Conservation (phyloP, 1,139 yeast genomes). For the Pichia sp. region DNA sequence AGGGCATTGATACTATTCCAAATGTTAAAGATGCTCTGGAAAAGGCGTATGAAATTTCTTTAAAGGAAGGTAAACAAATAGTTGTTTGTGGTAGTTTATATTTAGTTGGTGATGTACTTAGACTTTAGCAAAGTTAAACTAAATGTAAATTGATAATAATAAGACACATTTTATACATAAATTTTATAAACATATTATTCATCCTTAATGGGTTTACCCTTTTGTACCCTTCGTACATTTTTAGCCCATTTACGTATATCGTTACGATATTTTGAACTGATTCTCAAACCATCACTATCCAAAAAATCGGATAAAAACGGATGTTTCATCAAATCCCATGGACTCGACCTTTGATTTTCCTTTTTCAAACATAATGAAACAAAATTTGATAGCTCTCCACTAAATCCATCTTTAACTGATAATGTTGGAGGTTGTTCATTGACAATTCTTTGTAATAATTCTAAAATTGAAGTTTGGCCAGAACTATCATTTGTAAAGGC, state of each 20-base stretch:
- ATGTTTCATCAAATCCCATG: conserved; percentile 28
- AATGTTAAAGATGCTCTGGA: conserved; percentile 19
- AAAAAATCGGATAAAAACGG: conserved; percentile 26
- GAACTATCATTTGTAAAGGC: conserved; percentile 43
- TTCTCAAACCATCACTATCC: conserved; percentile 21
- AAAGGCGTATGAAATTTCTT: conserved; percentile 16
- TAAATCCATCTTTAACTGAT: conserved; percentile 32
- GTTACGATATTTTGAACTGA: conserved; percentile 21
- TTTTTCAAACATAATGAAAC: conserved; percentile 63
- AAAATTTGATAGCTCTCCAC: conserved; percentile 49
- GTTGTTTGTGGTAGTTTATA: conserved; percentile 76
- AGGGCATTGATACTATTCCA: conserved; percentile 21
- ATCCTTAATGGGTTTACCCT: conserved; percentile 23
- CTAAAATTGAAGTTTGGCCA: conserved; percentile 66
- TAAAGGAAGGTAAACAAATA: conserved; percentile 18
- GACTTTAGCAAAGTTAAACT: conserved; percentile 23
- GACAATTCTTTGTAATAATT: conserved; percentile 83
- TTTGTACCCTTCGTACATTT: conserved; percentile 30
- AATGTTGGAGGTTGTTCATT: conserved; percentile 86
- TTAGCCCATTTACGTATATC: conserved; percentile 30
- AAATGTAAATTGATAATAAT: background rate
- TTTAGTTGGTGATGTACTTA: conserved; percentile 61
- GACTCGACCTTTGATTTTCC: conserved; percentile 51
- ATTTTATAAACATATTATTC: background rate
- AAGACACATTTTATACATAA: background rate